Conservation (phyloP, 2,329 filamentous ascomycete genomes). For the Parascedosporium putredinis region DNA sequence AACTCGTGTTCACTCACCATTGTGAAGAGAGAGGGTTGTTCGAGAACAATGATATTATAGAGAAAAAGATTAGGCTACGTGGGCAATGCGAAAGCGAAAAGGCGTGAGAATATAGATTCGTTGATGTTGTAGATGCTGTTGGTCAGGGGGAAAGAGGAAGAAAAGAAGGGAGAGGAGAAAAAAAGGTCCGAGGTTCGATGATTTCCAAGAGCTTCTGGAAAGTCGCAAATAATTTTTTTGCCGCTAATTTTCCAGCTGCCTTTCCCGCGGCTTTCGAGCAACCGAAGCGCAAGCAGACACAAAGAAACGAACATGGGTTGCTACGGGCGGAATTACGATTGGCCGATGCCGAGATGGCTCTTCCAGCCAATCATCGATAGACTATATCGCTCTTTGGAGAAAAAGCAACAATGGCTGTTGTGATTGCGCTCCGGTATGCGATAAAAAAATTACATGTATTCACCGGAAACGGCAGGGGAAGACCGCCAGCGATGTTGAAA, state of each 20-base stretch:
- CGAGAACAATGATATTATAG: background rate
- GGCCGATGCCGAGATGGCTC: background rate
- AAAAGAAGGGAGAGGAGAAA: slow-evolving; percentile 1
- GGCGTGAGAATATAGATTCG: background rate
- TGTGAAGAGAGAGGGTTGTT: slow-evolving; percentile 7
- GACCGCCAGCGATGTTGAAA: too few relatives aligned
- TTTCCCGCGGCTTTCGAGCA: too few relatives aligned
- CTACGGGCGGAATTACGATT: slow-evolving; percentile 5
- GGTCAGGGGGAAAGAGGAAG: background rate
- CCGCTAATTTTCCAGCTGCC: background rate
- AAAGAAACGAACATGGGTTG: too few relatives aligned
- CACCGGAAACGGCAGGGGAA: too few relatives aligned
- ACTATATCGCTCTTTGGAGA: background rate
- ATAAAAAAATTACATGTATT: too few relatives aligned
- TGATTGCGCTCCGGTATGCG: too few relatives aligned
- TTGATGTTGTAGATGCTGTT: background rate
- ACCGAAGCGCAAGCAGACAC: too few relatives aligned
- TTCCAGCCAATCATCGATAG: background rate
- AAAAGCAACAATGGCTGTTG: too few relatives aligned
- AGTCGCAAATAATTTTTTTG: slow-evolving; percentile 7
- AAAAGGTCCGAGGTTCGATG: background rate
- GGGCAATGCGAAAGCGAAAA: slow-evolving; percentile 2
- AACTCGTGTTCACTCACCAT: slow-evolving; percentile 8
- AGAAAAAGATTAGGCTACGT: background rate
- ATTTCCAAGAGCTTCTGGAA: slow-evolving; percentile 16